Evolutionary conservation across 805 yeast genomes (phyloP), one percentile per base, ranked within the genome.

Genomic region (Candida incommunis): DNA sequence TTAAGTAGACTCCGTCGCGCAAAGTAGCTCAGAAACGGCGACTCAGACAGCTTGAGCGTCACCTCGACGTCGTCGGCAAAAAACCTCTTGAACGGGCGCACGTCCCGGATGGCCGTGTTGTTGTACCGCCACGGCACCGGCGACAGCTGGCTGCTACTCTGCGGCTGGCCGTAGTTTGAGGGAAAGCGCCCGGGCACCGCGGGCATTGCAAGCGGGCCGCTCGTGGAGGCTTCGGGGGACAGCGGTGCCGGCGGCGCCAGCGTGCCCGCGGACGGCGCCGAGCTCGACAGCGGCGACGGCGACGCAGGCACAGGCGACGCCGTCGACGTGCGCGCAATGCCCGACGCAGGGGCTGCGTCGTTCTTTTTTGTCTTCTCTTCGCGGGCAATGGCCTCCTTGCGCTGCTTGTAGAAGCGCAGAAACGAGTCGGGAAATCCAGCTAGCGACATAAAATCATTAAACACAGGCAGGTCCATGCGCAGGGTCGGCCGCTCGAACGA

Each of bases 11-110:
- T 9, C 7, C 37, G 37, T 18, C 20, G 9, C 18, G 37, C 37
- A 16, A 31, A 31, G n/a, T 62, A 69, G 87, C 67, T 45, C 88
- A 71, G 11, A 77, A 64, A 46, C 82, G 70, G 49, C 75, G 72
- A 43, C 69, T 75, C 46, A 79, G 70, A 75, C 78, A 79, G 23
- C 80, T 69, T 43, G 34, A 82, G 57, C 0, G 80, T 71, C 1
- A 88, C 82, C 47, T 84, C 95, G 41, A 90, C 70, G 56, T 90
- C 98, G 51, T 86, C 94, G 16, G 68, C 56, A 55, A 86, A 67
- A 20, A 85, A 60, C 47, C 74, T 71, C 50, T 79, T 78, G 59
- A 82, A 76, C 54, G 80, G 78, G 50, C 72, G 70, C 11, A 78
- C 62, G 7, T 70, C 73, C 50, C 71, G 72, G 50, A 80, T 58